Evolutionary conservation across 78 protist genomes (phyloP).

Genomic region (Planoprotostelium fungivorum): DNA sequence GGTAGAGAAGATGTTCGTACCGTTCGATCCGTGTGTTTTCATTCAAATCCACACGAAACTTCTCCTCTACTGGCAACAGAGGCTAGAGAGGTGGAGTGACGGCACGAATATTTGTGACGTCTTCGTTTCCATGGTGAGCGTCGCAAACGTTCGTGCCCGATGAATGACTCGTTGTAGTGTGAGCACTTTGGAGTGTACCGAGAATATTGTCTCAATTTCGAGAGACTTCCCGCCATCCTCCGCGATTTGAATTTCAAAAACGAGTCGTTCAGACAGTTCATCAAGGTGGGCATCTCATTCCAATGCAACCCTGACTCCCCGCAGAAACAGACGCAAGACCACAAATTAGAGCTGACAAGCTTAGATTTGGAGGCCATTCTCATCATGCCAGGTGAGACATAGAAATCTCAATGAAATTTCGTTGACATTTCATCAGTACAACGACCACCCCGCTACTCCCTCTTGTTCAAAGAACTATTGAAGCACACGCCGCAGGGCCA

Average conservation of each 20-base stretch:
- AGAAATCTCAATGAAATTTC: neutral
- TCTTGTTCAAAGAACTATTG: neutral
- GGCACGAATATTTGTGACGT: neutral
- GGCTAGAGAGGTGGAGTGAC: neutral
- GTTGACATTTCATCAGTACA: too few species aligned
- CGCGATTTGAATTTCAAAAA: neutral
- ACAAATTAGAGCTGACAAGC: neutral
- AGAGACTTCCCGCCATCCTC: neutral
- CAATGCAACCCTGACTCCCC: neutral
- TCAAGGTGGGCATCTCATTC: neutral
- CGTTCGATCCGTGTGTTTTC: neutral
- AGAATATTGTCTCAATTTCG: neutral
- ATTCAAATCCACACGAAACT: neutral
- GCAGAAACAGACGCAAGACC: neutral
- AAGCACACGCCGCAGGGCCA: neutral
- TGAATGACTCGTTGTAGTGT: too few species aligned
- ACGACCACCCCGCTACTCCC: neutral
- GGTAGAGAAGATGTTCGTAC: neutral
- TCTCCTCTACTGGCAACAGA: neutral
- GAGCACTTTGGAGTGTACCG: neutral
- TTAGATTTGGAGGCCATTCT: neutral
- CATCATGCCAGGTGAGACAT: neutral
- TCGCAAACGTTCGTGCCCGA: too few species aligned
- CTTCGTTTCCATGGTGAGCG: neutral
- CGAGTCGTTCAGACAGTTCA: neutral